These are phyloP conservation scores for Zymoseptoria ardabiliae DNA, from an alignment of 2,329 filamentous ascomycete species.

Conservation along the genomic window DNA sequence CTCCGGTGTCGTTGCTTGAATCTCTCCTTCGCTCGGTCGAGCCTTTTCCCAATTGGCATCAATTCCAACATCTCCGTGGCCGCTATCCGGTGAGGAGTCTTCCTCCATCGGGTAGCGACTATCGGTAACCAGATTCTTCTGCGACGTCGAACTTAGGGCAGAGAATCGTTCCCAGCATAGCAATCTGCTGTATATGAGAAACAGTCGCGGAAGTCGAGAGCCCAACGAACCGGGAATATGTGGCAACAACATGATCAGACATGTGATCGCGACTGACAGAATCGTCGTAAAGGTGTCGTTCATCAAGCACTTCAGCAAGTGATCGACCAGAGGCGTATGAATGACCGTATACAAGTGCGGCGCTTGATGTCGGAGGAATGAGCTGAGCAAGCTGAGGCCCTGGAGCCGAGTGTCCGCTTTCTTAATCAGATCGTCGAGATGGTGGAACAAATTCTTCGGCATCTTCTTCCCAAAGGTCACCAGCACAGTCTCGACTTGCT, in stretches of 20 bases:
- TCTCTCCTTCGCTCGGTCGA: slow-evolving; percentile 53
- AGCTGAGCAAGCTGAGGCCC: slow-evolving; percentile 59
- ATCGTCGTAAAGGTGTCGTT: slow-evolving; percentile 70
- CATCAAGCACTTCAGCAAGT: slow-evolving; percentile 66
- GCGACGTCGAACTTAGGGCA: slow-evolving; percentile 27
- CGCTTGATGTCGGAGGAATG: slow-evolving; percentile 68
- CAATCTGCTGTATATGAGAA: slow-evolving; percentile 72
- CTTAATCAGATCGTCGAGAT: slow-evolving; percentile 59
- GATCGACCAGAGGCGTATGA: slow-evolving; percentile 63
- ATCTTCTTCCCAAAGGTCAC: slow-evolving; percentile 57
- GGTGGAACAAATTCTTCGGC: slow-evolving; percentile 62
- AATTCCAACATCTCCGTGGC: slow-evolving; percentile 33
- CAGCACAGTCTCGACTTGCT: slow-evolving; percentile 48
- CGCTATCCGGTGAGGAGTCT: slow-evolving; percentile 17
- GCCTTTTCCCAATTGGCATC: slow-evolving; percentile 57
- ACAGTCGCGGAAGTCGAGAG: slow-evolving; percentile 62
- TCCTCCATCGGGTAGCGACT: slow-evolving; percentile 29
- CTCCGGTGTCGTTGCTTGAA: slow-evolving; percentile 57
- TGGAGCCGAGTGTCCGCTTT: slow-evolving; percentile 57
- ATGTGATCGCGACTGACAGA: slow-evolving; percentile 66
- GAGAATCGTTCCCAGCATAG: slow-evolving; percentile 66
- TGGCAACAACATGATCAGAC: slow-evolving; percentile 72
- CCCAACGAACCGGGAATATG: slow-evolving; percentile 69
- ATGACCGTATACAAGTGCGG: slow-evolving; percentile 69
- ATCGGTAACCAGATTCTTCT: slow-evolving; percentile 29